Conservation (phyloP, 805 yeast genomes). For the Grigorovia transvaalensis region DNA sequence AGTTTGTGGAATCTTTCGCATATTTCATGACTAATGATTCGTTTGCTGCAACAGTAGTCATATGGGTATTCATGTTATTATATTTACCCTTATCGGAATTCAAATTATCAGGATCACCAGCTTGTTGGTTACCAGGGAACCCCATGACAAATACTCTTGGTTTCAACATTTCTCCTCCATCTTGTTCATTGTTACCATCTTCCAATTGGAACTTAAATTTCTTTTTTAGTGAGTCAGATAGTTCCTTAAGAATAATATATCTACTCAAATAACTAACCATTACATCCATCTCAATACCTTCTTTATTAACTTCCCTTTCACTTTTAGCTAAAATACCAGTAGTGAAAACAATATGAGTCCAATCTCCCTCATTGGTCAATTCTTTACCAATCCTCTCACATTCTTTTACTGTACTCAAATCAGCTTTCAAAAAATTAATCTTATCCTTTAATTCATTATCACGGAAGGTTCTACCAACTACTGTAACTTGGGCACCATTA, state of each 20-base stretch:
- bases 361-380: conserved; percentile 12
- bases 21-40: conserved; percentile 28
- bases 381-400: conserved; percentile 18
- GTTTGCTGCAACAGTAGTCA: conserved; percentile 36
- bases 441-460: conserved; percentile 24
- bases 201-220: neutral
- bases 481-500: conserved; percentile 28
- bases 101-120: conserved; percentile 29
- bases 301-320: conserved; percentile 26
- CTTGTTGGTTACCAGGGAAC: conserved; percentile 29
- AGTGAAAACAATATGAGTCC: conserved; percentile 29
- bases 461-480: conserved; percentile 29
- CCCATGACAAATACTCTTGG: conserved; percentile 34
- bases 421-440: conserved; percentile 27
- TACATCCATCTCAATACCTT: conserved; percentile 32
- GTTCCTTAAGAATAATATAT: conserved; percentile 21
- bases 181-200: neutral
- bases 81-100: conserved; percentile 27
- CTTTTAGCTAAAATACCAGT: conserved; percentile 33
- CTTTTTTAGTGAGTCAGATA: conserved; percentile 18
- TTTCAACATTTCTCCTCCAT: neutral
- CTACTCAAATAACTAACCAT: conserved; percentile 33
- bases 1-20: conserved; percentile 7
- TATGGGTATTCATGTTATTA: conserved; percentile 24
- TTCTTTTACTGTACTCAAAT: conserved; percentile 25